Base-by-base conservation (phyloP, 2,329 filamentous ascomycete genomes). In the Metarhizium rileyi region DNA sequence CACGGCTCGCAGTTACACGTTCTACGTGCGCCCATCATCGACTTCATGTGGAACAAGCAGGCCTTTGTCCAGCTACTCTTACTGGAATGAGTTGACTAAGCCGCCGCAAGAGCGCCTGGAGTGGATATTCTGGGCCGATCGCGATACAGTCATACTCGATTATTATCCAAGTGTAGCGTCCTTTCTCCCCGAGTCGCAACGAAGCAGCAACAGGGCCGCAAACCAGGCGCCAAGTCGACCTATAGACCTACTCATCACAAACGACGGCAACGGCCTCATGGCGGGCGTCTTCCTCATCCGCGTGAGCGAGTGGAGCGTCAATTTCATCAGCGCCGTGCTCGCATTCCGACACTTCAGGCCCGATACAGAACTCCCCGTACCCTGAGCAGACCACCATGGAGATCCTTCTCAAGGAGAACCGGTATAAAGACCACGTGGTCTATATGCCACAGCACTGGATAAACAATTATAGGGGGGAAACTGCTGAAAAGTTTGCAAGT, bases 381-480 rank as follows among this genome's bases (percentile, higher is more conserved):
- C 51, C 46, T 1, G 56, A 58, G 40, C 56, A 58, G 28, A 57
- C 50, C 26, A 55, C 56, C 8, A 57, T 58, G 55, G 55, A 51
- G 20, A 44, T 52, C 1, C 20, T 58, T 5, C 46, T 57, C 6
- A 30, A 44, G 23, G 50, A 55, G 36, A n/a, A 27, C 9, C 44
- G 48, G 20, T 57, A 51, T 41, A 33, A 26, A 5, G n/a, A 49
- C 5, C 33, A 47, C 4, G 50, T 47, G 10, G 44, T 22, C 1
- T 43, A 46, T 33, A 52, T 58, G 3, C 56, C 56, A 14, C 56
- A 58, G 26, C 36, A 36, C 23, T 58, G 56, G 55, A 54, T 58
- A 50, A 58, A 58, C 18, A 41, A 55, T 0, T 58, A 57, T 25
- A 28, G 38, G 2, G 18, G 42, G 23, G 48, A 41, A 3, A 12